These are phyloP conservation scores for Hortiboletus campestris DNA, from an alignment of 768 basidiomycete genomes.

Conservation along the genomic window DNA sequence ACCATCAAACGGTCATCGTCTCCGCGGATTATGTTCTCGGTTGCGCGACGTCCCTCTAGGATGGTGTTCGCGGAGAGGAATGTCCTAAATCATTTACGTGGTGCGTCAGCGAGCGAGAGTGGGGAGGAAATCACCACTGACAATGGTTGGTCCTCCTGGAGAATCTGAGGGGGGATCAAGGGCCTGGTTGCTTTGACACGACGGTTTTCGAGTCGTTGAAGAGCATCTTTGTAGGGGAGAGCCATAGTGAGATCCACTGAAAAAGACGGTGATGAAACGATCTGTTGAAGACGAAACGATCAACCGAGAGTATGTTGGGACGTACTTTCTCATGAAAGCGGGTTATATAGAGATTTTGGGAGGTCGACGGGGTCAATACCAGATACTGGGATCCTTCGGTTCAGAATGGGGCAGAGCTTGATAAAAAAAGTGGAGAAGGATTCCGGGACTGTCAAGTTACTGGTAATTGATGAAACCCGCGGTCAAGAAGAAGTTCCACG, in stretches of 20 bases:
- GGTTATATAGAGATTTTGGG: slow-evolving; percentile 15
- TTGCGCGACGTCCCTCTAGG: slow-evolving; percentile 74
- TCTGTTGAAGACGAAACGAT: slow-evolving; percentile 20
- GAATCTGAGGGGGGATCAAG: slow-evolving; percentile 90
- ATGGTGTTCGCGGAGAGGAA: slow-evolving; percentile 85
- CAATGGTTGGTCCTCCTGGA: slow-evolving; percentile 92
- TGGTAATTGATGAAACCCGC: neutral
- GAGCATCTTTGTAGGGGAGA: slow-evolving; percentile 76
- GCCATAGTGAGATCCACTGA: slow-evolving; percentile 55
- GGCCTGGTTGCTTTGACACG: slow-evolving; percentile 86
- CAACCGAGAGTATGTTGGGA: neutral
- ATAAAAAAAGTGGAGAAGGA: neutral
- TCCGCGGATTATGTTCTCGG: slow-evolving; percentile 68
- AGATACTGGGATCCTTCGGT: neutral
- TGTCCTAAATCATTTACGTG: slow-evolving; percentile 45
- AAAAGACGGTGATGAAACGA: slow-evolving; percentile 2
- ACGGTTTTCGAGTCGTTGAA: slow-evolving; percentile 79
- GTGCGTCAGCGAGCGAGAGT: neutral
- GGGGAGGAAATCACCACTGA: slow-evolving; percentile 32
- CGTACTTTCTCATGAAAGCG: slow-evolving; percentile 18
- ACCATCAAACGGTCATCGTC: slow-evolving; percentile 45
- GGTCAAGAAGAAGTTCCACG: slow-evolving; percentile 7
- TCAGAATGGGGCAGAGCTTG: neutral
- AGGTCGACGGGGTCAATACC: slow-evolving; percentile 12
- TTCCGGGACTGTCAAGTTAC: neutral